A percentile compares a stretch with the other conserved stretches of the same genome.
Conservation (phyloP, 257 asterid genomes). For the Nemophila menziesii region DNA sequence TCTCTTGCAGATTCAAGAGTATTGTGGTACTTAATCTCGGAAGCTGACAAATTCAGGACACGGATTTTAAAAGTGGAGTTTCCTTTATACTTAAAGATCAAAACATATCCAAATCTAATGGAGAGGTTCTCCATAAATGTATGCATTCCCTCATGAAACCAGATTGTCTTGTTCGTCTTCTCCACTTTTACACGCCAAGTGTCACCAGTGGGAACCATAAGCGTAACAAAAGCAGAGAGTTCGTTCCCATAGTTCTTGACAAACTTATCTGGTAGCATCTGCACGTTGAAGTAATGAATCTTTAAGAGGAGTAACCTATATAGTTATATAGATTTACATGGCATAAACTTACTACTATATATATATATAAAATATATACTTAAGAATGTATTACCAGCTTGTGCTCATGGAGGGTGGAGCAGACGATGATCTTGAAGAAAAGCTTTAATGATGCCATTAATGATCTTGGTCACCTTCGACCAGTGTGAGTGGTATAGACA, state of each 20-base stretch:
- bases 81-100: conserved; percentile 10
- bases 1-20: background rate
- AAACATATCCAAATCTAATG: background rate
- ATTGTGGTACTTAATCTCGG: conserved; percentile 10
- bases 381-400: no score
- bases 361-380: no score
- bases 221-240: conserved; percentile 1
- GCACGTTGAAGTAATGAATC: no score
- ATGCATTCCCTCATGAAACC: conserved; percentile 13
- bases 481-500: no score
- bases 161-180: background rate
- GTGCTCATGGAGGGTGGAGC: no score
- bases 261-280: no score
- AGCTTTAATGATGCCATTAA: no score
- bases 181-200: conserved; percentile 1
- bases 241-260: background rate
- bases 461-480: no score
- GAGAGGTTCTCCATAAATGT: conserved; percentile 11
- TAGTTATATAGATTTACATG: no score
- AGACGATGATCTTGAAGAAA: no score
- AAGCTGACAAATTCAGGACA: conserved; percentile 7
- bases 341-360: no score
- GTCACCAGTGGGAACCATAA: background rate
- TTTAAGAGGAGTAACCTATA: no score
- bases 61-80: conserved; percentile 9